A percentile compares a stretch with the other conserved stretches of the same genome.
phyloP scores from a whole-genome alignment of 2,329 filamentous ascomycete species.

The Helotiales sp. region DNA sequence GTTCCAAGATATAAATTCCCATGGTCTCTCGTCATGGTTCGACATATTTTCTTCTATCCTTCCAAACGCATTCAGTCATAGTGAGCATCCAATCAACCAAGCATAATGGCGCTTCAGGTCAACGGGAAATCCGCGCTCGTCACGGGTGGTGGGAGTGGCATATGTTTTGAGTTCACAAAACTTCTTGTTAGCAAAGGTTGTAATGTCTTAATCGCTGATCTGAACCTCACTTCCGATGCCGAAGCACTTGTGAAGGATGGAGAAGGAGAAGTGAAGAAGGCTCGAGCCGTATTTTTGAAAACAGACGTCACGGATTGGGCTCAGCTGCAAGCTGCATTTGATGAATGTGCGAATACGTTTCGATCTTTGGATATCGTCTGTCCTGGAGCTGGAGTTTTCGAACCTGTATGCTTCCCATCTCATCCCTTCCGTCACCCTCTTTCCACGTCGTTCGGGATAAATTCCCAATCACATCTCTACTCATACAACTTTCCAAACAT shows the following conservation, averaged over 20 bases:
- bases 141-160: conserved; percentile 38
- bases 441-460: background rate
- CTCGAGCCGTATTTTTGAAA: conserved; percentile 41
- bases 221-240: conserved; percentile 36
- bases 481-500: background rate
- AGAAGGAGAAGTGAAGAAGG: background rate
- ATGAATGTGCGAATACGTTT: conserved; percentile 37
- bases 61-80: background rate
- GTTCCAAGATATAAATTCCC: too few relatives aligned
- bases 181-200: conserved; percentile 42
- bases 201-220: conserved; percentile 46
- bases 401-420: conserved; percentile 39
- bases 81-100: background rate
- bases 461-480: background rate
- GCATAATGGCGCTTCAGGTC: conserved; percentile 21
- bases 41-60: background rate
- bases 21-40: too few relatives aligned
- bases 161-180: conserved; percentile 44
- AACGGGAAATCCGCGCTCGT: conserved; percentile 25
- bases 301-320: conserved; percentile 47
- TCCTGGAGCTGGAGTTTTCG: conserved; percentile 48
- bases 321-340: conserved; percentile 39
- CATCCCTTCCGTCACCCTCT: background rate
- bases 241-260: conserved; percentile 32
- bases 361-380: conserved; percentile 39